Base-by-base conservation (phyloP, 2,329 filamentous ascomycete species). In the Diaporthe sp. region DNA sequence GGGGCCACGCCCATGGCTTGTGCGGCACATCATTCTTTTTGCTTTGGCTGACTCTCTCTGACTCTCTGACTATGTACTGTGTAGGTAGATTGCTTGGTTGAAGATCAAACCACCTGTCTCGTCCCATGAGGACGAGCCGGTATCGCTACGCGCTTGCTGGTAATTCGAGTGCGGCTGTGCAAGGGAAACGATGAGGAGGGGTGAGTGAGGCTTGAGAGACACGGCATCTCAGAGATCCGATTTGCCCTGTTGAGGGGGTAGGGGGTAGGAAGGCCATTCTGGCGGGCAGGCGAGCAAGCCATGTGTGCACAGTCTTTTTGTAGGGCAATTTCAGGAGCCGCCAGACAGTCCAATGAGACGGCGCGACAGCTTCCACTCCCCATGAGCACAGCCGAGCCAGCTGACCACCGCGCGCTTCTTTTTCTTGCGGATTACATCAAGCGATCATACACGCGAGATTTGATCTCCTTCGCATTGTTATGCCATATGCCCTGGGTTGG, bases 331-430 rank as follows among this genome's bases (percentile, higher is more conserved):
- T 68, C 58, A 71, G 63, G 71, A 76, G 74, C 74, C 76, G 76
- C 76, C 76, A 58, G 67, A 39, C 57, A 12, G 51, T 58, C 76
- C 76, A 77, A 77, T 77, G 51, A 72, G 71, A 47, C 51, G 8
- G 34, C 57, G 13, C 25, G 44, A 44, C 34, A 25, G 57, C 72
- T 49, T 49, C 65, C 57, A 44, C 47, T 39, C 28, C 1, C 17
- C 49, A 22, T 20, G 49, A 22, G 22, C 65, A 70, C 49, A 55
- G 65, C 65, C 65, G 65, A 70, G 49, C 65, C 65, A 70, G 13
- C 42, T 57, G 37, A 75, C 37, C 72, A 61, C 13, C 55, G 57
- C 65, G 73, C 73, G 73, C 73, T 71, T 75, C 44, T 71, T 53
- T 58, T 25, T 34, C 15, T 28, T 53, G 51, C 25, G 15, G 49